A percentile compares a stretch with the other conserved stretches of the same genome.
Conservation (phyloP, 768 basidiomycete species). For the Krasilnikovozyma curviuscula region DNA sequence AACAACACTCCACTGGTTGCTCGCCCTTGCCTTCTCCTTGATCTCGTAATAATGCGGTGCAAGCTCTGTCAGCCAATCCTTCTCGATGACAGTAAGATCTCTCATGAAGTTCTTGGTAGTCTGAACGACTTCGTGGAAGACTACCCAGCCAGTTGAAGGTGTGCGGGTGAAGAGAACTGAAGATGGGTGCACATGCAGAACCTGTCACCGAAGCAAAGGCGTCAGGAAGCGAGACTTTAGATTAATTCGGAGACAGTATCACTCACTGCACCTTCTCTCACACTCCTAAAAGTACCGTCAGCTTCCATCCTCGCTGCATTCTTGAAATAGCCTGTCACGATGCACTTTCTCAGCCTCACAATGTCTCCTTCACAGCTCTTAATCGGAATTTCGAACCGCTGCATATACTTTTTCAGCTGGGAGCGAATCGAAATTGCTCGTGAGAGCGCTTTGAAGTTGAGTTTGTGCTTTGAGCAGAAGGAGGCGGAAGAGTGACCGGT, state of each 20-base stretch:
- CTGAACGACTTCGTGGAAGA: constrained; percentile 91
- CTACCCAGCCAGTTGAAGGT: constrained; percentile 75
- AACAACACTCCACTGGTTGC: too few species aligned
- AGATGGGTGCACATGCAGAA: constrained; percentile 74
- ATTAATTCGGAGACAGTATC: not conserved
- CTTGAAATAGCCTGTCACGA: constrained; percentile 27
- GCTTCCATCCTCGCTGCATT: constrained; percentile 79
- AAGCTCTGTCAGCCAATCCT: constrained; percentile 55
- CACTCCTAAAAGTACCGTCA: constrained; percentile 81
- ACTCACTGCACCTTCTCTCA: constrained; percentile 63
- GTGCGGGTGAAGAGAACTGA: constrained; percentile 87
- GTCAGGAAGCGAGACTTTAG: not conserved
- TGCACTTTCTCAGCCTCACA: constrained; percentile 49
- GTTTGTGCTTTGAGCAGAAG: constrained; percentile 81
- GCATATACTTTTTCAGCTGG: constrained; percentile 90
- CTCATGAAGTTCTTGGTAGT: constrained; percentile 89
- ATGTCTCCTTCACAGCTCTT: constrained; percentile 82
- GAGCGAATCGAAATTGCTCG: constrained; percentile 81
- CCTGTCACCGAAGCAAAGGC: constrained; percentile 29
- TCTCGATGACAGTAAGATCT: constrained; percentile 80
- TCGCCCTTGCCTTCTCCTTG: not conserved
- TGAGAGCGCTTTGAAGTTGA: constrained; percentile 86
- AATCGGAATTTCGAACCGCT: constrained; percentile 59
- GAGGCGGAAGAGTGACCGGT: constrained; percentile 54
- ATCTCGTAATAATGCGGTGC: constrained; percentile 17